Percentiles rank a stretch among this genome's conserved stretches.
phyloP scores from a whole-genome alignment of 2,329 filamentous ascomycete species.

The Dactylonectria macrodidyma region DNA sequence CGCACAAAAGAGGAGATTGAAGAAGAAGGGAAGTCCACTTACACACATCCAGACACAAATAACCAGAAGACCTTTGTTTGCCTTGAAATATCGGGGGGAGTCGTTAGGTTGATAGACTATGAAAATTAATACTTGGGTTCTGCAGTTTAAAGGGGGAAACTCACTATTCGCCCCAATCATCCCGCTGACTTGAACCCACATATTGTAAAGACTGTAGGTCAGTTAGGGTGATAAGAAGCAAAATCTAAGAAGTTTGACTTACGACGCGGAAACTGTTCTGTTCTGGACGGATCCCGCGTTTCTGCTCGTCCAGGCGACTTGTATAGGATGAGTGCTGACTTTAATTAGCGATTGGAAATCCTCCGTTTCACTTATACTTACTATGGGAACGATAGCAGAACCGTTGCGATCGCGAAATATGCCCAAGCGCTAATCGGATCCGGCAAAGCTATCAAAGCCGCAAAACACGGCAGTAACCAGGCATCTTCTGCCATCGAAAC shows the following conservation, averaged over 20 bases:
- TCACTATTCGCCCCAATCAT: constrained; percentile 57
- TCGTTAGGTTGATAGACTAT: too few relatives aligned
- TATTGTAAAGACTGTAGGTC: constrained; percentile 67
- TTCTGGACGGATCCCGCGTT: constrained; percentile 50
- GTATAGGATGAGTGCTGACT: constrained; percentile 64
- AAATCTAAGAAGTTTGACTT: constrained; percentile 24
- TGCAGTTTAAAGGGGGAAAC: constrained; percentile 23
- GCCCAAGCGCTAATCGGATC: constrained; percentile 59
- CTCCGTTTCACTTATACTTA: constrained; percentile 51
- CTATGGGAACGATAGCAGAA: constrained; percentile 67
- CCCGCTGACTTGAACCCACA: constrained; percentile 57
- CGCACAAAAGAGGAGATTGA: neutral
- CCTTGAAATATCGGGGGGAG: constrained; percentile 54
- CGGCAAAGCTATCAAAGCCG: constrained; percentile 61
- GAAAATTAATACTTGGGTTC: too few relatives aligned
- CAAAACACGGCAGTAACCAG: constrained; percentile 69
- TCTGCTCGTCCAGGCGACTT: constrained; percentile 70
- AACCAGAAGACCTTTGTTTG: constrained; percentile 55
- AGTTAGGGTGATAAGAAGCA: neutral
- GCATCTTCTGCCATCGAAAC: constrained; percentile 63
- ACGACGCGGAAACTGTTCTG: constrained; percentile 64
- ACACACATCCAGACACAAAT: constrained; percentile 58
- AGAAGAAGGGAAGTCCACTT: constrained; percentile 40
- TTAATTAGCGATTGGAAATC: constrained; percentile 8
- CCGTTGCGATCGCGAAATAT: constrained; percentile 64